Evolutionary conservation across 441 rosid species (phyloP), one percentile per base, ranked within the genome.

Genomic region (Hypseocharis bilobata): DNA sequence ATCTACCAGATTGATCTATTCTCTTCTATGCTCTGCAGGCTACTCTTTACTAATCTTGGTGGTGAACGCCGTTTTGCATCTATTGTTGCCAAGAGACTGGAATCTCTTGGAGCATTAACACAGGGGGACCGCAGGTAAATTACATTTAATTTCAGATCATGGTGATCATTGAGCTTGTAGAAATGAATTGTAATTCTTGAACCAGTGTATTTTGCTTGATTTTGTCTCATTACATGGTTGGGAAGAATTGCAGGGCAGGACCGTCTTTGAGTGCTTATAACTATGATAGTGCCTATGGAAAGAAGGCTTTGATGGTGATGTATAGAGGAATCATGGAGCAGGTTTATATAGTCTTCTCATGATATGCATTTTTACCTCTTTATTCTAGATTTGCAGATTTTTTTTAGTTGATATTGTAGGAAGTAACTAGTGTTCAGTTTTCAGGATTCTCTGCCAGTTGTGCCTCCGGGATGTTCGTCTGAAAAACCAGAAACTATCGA

Each of bases 21-120:
- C 32, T 36, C 57, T 47, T 1, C 6, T 67, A 38, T 71, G 58
- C 4, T 60, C 72, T 74, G 66, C 82, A 91, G 99, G 80, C 73
- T 93, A 61, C 83, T 93, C 27, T 93, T 93, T 67, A 87, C 96
- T 61, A 88, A 91, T 84, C 96, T 93, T 60, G 96, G 97, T 73
- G 99, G 99, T 67, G 99, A 93, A 66, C 96, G 99, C 11, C 96
- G 99, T 62, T 93, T 93, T 86, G 99, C 99, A 72, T 93, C 99
- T 66, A 87, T 93, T 66, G 97, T 93, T 71, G 99, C 99, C 60
- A 91, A 93, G 88, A 83, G 99, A 76, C 80, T 93, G 75, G 97
- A 87, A 78, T 85, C 95, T 61, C 95, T 93, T 65, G 98, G 98
- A 70, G 98, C 98, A 70, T 79, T 93, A 77, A 90, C 98, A 67